These are phyloP conservation scores for Sorghum bicolor DNA, from an alignment of 176 grass and related monocot species.

Conservation along the genomic window Sorghum_bicolor_NCBIv3 NC_012875.2:60916501-60917000, in stretches of 20 bases:
- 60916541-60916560: neutral
- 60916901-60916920: neutral
- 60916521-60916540: no score
- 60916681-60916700: neutral
- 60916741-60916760: no score
- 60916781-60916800: neutral
- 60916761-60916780: neutral
- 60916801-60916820: neutral
- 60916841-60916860: neutral
- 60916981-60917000: neutral
- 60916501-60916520: neutral
- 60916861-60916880: neutral
- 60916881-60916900: neutral
- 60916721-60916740: neutral
- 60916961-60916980: neutral
- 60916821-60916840: neutral
- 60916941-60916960: neutral
- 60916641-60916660: neutral
- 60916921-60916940: neutral
- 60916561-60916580: neutral
- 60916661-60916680: neutral
- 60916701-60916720: neutral
- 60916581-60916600: neutral
- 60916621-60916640: neutral
- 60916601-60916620: neutral